Percentiles rank a stretch among this genome's conserved stretches.
Evolutionary conservation across 331 rosid species (phyloP).

Genomic region (Rhamnella rubrinervis): DNA sequence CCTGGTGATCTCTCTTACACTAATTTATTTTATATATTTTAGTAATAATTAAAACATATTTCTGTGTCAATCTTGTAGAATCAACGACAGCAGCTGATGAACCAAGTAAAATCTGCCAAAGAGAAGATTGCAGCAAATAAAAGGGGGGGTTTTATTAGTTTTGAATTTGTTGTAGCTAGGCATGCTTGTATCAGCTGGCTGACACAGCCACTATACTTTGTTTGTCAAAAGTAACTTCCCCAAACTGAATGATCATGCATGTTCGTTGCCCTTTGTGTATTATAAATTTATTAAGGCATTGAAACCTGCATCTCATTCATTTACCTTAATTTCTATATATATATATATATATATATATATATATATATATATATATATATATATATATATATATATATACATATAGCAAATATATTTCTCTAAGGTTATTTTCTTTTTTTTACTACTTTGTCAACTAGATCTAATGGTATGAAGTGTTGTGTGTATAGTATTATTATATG

Average conservation of each 20-base stretch:
- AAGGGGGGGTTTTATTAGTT: conserved; percentile 11
- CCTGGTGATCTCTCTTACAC: no score
- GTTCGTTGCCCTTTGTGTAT: not conserved
- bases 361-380: not conserved
- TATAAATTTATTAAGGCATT: conserved; percentile 4
- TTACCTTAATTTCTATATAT: conserved; percentile 12
- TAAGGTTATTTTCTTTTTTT: not conserved
- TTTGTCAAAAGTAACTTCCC: conserved; percentile 45
- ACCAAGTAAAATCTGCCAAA: conserved; percentile 29
- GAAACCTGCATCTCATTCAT: conserved; percentile 27
- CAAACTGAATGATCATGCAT: conserved; percentile 30
- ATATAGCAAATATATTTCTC: no score
- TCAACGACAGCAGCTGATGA: conserved; percentile 21
- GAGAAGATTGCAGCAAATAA: conserved; percentile 40
- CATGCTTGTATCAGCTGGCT: conserved; percentile 59
- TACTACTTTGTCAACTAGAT: no score
- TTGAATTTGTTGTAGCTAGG: conserved; percentile 37
- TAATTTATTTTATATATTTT: no score
- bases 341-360: not conserved
- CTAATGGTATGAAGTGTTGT: no score
- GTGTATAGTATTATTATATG: no score
- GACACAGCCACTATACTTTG: conserved; percentile 66
- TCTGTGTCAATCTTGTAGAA: conserved; percentile 20
- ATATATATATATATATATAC: not conserved
- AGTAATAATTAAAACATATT: not conserved